phyloP scores from a whole-genome alignment of 2,329 filamentous ascomycete genomes.

The Xylariaceae sp. region DNA sequence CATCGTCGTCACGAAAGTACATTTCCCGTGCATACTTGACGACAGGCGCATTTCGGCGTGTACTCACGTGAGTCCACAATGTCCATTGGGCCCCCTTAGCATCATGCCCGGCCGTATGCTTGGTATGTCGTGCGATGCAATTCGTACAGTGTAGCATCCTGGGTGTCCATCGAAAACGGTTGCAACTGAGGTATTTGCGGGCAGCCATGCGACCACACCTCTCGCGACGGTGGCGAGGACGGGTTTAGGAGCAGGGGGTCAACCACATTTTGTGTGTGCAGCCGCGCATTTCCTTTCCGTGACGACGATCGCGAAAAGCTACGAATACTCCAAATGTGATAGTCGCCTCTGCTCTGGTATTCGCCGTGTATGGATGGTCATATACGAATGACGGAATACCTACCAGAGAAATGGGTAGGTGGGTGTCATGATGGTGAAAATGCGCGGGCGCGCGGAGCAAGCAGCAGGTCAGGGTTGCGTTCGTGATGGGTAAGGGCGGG shows the following conservation, averaged over 20 bases:
- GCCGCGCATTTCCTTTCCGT: not conserved
- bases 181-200: conserved; percentile 21
- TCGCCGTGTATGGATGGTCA: not conserved
- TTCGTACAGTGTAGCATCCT: conserved; percentile 11
- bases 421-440: not conserved
- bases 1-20: conserved; percentile 2
- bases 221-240: conserved; percentile 6
- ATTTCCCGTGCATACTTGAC: not conserved
- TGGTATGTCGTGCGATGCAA: not conserved
- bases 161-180: conserved; percentile 12
- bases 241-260: conserved; percentile 12
- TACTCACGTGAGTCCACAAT: not conserved
- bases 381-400: not conserved
- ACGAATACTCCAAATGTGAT: not conserved
- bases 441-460: not conserved
- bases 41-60: not conserved
- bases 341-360: not conserved
- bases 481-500: not conserved
- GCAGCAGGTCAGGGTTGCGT: not conserved
- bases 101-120: not conserved
- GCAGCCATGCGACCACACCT: conserved; percentile 6
- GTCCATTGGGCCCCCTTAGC: not conserved
- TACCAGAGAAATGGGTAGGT: not conserved
- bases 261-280: not conserved
- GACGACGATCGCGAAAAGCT: conserved; percentile 4